These are phyloP conservation scores for Heliamphora pulchella DNA, from an alignment of 179 eudicot species.

Conservation along the genomic window DNA sequence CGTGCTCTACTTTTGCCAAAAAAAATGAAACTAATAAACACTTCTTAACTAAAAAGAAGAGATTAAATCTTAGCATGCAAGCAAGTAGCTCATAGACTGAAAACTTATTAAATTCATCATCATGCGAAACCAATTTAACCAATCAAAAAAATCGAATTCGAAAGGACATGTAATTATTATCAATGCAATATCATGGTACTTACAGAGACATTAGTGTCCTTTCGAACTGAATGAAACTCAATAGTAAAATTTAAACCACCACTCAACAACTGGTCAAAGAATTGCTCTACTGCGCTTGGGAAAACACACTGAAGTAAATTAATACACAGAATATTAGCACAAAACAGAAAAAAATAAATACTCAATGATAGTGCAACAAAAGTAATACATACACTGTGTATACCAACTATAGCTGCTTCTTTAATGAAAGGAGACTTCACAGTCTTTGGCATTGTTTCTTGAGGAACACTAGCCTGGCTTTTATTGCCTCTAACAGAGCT, in stretches of 20 bases:
- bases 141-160: background rate
- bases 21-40: background rate
- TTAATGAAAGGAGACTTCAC: slow-evolving; percentile 70
- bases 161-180: background rate
- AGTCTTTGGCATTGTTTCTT: slow-evolving; percentile 43
- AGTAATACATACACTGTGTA: slow-evolving; percentile 44
- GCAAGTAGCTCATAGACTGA: background rate
- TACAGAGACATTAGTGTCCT: slow-evolving; percentile 70
- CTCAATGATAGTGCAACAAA: background rate
- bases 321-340: background rate
- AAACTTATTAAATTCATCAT: background rate
- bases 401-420: slow-evolving; percentile 59
- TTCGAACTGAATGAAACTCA: slow-evolving; percentile 59
- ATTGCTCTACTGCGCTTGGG: slow-evolving; percentile 73
- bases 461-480: slow-evolving; percentile 36
- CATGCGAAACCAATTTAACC: background rate
- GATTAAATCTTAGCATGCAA: background rate
- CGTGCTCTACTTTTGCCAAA: background rate
- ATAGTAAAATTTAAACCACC: slow-evolving; percentile 61
- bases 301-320: slow-evolving; percentile 49
- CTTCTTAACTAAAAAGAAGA: background rate
- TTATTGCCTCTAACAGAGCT: slow-evolving; percentile 49
- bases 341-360: background rate
- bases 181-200: slow-evolving; percentile 17
- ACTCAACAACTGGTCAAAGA: slow-evolving; percentile 57